phyloP scores from a whole-genome alignment of 73 alveolate genomes.

The Blepharisma japonicum region DNA sequence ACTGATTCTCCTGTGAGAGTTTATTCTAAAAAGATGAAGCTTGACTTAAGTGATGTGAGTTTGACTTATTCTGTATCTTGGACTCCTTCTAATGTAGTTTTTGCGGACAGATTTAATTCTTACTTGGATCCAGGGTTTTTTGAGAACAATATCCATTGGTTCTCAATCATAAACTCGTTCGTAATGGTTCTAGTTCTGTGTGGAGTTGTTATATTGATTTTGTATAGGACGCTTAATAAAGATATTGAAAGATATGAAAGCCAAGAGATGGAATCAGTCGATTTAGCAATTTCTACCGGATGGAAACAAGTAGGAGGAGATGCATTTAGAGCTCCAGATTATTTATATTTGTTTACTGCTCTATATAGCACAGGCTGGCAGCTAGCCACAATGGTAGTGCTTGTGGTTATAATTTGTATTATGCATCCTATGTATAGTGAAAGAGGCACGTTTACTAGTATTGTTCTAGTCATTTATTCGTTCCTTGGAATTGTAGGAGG shows the following conservation, averaged over 20 bases:
- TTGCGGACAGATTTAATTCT: slow-evolving; percentile 37
- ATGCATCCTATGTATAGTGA: slow-evolving; percentile 14
- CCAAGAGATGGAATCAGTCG: slow-evolving; percentile 26
- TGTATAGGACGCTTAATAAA: slow-evolving; percentile 36
- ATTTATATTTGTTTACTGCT: not conserved
- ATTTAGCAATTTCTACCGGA: slow-evolving; percentile 1
- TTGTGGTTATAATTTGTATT: not conserved
- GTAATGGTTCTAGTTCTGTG: slow-evolving; percentile 45
- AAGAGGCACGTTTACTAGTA: slow-evolving; percentile 3
- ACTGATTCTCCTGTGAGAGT: slow-evolving; percentile 5
- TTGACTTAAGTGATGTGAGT: not conserved
- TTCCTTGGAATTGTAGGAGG: slow-evolving; percentile 33
- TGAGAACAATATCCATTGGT: slow-evolving; percentile 61
- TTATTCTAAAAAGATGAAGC: slow-evolving; percentile 16
- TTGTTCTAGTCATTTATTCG: slow-evolving; percentile 1
- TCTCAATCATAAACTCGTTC: slow-evolving; percentile 50
- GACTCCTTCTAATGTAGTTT: slow-evolving; percentile 34
- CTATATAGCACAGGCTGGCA: slow-evolving; percentile 23
- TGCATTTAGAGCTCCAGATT: slow-evolving; percentile 21
- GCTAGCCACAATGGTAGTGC: not conserved
- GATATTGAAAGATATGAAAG: slow-evolving; percentile 16
- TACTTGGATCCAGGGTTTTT: slow-evolving; percentile 52
- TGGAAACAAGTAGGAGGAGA: slow-evolving; percentile 37
- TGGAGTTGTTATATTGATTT: slow-evolving; percentile 43
- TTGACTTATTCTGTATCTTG: slow-evolving; percentile 45